phyloP scores from a whole-genome alignment of 805 yeast species.

The Zygoascus flipseniorum region DNA sequence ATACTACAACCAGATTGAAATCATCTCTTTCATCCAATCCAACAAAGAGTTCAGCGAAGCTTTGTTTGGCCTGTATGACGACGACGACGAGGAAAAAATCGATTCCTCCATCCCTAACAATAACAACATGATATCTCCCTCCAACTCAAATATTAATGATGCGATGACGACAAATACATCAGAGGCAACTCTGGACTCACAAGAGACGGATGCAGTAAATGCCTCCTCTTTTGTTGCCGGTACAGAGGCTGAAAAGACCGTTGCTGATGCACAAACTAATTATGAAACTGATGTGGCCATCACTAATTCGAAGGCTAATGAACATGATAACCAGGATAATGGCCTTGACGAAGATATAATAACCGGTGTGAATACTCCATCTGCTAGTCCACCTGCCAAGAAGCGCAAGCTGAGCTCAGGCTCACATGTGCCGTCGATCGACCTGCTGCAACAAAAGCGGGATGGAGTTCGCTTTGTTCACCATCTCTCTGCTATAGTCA shows the following conservation, averaged over 20 bases:
- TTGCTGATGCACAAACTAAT: neutral
- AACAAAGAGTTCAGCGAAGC: conserved; percentile 44
- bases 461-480: conserved; percentile 74
- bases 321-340: neutral
- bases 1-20: conserved; percentile 57
- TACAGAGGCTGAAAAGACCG: neutral
- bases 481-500: conserved; percentile 71
- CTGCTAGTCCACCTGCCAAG: neutral
- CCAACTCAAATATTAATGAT: neutral
- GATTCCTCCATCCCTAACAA: conserved; percentile 4
- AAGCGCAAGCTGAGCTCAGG: conserved; percentile 5
- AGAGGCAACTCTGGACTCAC: neutral
- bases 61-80: conserved; percentile 50
- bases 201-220: too few relatives aligned
- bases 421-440: neutral
- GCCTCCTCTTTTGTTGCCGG: neutral
- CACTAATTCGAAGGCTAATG: neutral
- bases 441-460: conserved; percentile 30
- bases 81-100: neutral
- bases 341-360: neutral
- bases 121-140: neutral
- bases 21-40: conserved; percentile 50
- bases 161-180: neutral
- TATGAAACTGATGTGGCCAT: neutral
- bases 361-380: neutral